These are phyloP conservation scores for Ceratocystiopsis minuta DNA, from an alignment of 2,329 filamentous ascomycete species.

Conservation along the genomic window DNA sequence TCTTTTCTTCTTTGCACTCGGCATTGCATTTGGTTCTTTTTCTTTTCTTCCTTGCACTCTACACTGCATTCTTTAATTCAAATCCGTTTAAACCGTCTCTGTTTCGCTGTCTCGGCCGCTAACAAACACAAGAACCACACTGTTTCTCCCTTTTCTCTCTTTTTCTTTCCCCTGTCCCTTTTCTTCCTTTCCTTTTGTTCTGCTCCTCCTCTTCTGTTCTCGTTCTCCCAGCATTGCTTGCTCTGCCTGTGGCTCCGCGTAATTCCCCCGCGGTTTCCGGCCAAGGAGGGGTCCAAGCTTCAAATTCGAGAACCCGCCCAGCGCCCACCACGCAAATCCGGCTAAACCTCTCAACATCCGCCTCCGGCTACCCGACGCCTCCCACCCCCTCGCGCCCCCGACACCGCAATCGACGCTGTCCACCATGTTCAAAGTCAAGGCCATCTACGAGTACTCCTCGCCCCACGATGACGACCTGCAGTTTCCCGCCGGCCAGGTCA, in stretches of 20 bases:
- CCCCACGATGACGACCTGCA: constrained; percentile 87
- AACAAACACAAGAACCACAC: no score
- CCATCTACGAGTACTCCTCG: constrained; percentile 85
- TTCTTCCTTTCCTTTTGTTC: background rate
- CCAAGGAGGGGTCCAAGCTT: constrained; percentile 10
- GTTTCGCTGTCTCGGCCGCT: no score
- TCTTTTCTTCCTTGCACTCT: no score
- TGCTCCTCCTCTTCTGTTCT: background rate
- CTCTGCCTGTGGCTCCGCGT: no score
- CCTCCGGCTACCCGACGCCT: background rate
- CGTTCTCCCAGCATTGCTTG: background rate
- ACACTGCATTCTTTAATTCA: no score
- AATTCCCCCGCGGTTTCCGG: constrained; percentile 8
- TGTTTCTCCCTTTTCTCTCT: no score
- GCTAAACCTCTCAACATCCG: background rate
- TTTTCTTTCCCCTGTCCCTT: no score
- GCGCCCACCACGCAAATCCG: background rate
- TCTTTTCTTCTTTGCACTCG: no score
- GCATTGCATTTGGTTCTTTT: no score
- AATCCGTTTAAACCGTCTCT: no score
- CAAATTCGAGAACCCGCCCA: background rate
- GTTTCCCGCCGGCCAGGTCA: constrained; percentile 72
- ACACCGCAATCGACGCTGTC: constrained; percentile 3
- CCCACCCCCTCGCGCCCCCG: background rate
- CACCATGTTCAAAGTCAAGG: constrained; percentile 86